Conservation (phyloP, 2,329 filamentous ascomycete genomes). For the Neopestalotiopsis clavispora region DNA sequence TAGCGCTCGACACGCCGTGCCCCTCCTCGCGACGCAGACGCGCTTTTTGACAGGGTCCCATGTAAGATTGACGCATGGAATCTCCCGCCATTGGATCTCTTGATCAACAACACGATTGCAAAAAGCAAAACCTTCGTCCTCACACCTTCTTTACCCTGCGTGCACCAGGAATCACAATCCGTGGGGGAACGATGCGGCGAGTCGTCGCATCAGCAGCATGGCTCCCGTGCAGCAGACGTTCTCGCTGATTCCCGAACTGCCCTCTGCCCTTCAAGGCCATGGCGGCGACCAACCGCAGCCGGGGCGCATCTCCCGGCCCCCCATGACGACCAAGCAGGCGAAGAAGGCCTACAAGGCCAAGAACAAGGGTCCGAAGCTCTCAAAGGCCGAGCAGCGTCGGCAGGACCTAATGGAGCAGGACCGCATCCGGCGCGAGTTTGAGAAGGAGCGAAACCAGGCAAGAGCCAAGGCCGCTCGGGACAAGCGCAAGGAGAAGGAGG, state of each 20-base stretch:
- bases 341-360: slow-evolving; percentile 59
- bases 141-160: not conserved
- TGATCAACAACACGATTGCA: not conserved
- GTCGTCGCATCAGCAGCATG: slow-evolving; percentile 25
- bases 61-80: not conserved
- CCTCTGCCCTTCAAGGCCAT: slow-evolving; percentile 27
- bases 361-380: slow-evolving; percentile 56
- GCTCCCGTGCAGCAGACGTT: slow-evolving; percentile 42
- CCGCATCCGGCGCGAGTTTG: slow-evolving; percentile 56
- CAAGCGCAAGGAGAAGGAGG: slow-evolving; percentile 60
- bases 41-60: not conserved
- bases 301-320: slow-evolving; percentile 33
- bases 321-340: slow-evolving; percentile 57
- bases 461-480: slow-evolving; percentile 57
- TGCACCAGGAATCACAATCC: not conserved
- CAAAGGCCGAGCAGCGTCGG: slow-evolving; percentile 47
- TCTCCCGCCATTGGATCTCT: not conserved
- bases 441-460: slow-evolving; percentile 51
- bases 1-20: not conserved
- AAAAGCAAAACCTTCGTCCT: not conserved
- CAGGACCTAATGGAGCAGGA: slow-evolving; percentile 55
- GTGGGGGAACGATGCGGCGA: slow-evolving; percentile 1
- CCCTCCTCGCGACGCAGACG: slow-evolving; percentile 1
- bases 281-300: slow-evolving; percentile 19
- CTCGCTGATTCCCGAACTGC: slow-evolving; percentile 40